Evolutionary conservation across 129 eudicot species (phyloP), one percentile per base, ranked within the genome.

Genomic region (Flaveria ramosissima): DNA sequence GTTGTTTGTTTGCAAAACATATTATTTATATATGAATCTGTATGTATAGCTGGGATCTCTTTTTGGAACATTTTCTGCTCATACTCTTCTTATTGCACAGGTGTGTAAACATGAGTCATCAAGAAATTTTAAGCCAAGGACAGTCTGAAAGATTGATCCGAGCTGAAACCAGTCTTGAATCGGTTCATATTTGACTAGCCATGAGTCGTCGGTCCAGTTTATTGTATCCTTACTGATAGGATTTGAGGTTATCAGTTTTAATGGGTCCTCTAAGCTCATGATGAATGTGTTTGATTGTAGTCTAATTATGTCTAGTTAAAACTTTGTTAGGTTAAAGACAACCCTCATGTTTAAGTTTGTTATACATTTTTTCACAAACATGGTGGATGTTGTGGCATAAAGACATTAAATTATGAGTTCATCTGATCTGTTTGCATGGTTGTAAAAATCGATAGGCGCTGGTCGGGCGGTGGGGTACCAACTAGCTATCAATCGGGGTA

Each of bases 61-160:
- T 61, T 63, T 63, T 15, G 45, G 43, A 63, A 30, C 32, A 43
- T 63, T 63, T 63, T 27, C 68, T 27, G 46, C 68, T 63, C 45
- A 30, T 63, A 36, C 10, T 63, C 20, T 61, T 61, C 67, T 27
- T 26, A 27, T 26, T 61, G 42, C 68, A 61, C 66, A 27, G 68
- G 68, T 61, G 68, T 61, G 42, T 61, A 61, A 61, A 61, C 68
- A 26, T 61, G 68, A 61, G 42, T 26, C 19, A 12, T 61, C 19
- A 23, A 56, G 62, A 56, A 56, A 6, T 19, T 9, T 60, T 60
- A 24, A 23, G 39, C 56, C 19, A n/a, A 50, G 56, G 56, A 50
- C 55, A 12, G 17, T 13, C 17, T 14, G 3, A 10, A 24, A 60
- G 67, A 60, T 60, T 60, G 41, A 39, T 26, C 67, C 26, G 41